Evolutionary conservation across 2,329 filamentous ascomycete species (phyloP), one percentile per base, ranked within the genome.

Genomic region (Xylariaceae sp.): DNA sequence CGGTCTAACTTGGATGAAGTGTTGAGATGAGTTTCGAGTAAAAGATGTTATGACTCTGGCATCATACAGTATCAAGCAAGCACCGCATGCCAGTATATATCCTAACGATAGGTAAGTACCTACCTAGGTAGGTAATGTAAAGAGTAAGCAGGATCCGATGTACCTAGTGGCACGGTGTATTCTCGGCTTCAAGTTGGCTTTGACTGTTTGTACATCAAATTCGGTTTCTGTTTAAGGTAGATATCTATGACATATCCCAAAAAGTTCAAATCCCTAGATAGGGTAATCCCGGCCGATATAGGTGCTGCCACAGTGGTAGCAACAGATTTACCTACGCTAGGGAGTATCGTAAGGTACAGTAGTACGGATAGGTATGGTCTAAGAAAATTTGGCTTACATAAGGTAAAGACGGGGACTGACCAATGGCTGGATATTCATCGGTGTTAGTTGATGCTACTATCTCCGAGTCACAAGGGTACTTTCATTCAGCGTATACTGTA

Each of bases 351-450:
- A n/a, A n/a, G n/a, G n/a, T n/a, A n/a, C n/a, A n/a, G n/a, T n/a
- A n/a, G n/a, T n/a, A n/a, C n/a, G n/a, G n/a, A n/a, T n/a, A n/a
- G n/a, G 31, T n/a, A 31, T 12, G 9, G n/a, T 17, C 41, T 47
- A 23, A 41, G 34, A 65, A 40, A 53, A 54, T 63, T 58, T 51
- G 45, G 62, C 55, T 69, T 68, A 69, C 52, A 48, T 69, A 70
- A 69, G 45, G 43, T n/a, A n/a, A n/a, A n/a, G n/a, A 63, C 45
- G 52, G 53, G 48, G 28, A 60, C 48, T 23, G 53, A 26, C 59
- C 50, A 54, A 53, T 53, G 55, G 53, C 39, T 56, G 46, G 21
- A n/a, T n/a, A n/a, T n/a, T n/a, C n/a, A n/a, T n/a, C n/a, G n/a
- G n/a, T n/a, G n/a, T n/a, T n/a, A n/a, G n/a, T n/a, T n/a, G n/a